Evolutionary conservation across 75 land plant genomes (phyloP).

Genomic region (Gnetum montanum): DNA sequence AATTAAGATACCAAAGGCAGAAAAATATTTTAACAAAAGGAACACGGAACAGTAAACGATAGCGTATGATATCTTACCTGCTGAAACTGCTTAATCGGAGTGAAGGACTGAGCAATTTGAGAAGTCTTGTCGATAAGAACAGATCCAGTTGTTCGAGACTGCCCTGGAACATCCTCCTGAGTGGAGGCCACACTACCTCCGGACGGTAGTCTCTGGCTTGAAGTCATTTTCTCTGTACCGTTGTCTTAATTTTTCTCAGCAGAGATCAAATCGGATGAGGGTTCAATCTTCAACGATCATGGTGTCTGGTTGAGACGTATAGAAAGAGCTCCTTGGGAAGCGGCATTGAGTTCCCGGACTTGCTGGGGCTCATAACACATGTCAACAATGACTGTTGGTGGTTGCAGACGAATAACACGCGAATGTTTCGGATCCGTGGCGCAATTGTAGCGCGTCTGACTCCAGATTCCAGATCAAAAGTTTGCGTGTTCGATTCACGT

Average conservation of each 20-base stretch:
- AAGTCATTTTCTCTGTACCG: constrained; percentile 40
- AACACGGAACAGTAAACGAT: neutral
- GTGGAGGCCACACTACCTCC: constrained; percentile 11
- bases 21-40: neutral
- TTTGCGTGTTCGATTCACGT: constrained; percentile 99
- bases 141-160: constrained; percentile 35
- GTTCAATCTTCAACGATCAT: too few relatives aligned
- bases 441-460: too few relatives aligned
- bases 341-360: too few relatives aligned
- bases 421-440: too few relatives aligned
- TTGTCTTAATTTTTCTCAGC: too few relatives aligned
- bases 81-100: constrained; percentile 64
- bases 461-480: constrained; percentile 99
- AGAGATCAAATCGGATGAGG: too few relatives aligned
- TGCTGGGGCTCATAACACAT: too few relatives aligned
- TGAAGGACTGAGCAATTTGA: constrained; percentile 58
- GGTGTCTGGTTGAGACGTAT: too few relatives aligned
- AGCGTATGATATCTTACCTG: constrained; percentile 13
- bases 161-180: constrained; percentile 48
- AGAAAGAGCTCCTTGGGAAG: too few relatives aligned
- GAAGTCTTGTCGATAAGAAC: constrained; percentile 52
- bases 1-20: neutral
- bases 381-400: too few relatives aligned
- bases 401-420: too few relatives aligned
- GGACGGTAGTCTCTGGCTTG: constrained; percentile 36